Evolutionary conservation across 2,329 filamentous ascomycete species (phyloP), one percentile per base, ranked within the genome.

Genomic region (Arthrobotrys conoides): DNA sequence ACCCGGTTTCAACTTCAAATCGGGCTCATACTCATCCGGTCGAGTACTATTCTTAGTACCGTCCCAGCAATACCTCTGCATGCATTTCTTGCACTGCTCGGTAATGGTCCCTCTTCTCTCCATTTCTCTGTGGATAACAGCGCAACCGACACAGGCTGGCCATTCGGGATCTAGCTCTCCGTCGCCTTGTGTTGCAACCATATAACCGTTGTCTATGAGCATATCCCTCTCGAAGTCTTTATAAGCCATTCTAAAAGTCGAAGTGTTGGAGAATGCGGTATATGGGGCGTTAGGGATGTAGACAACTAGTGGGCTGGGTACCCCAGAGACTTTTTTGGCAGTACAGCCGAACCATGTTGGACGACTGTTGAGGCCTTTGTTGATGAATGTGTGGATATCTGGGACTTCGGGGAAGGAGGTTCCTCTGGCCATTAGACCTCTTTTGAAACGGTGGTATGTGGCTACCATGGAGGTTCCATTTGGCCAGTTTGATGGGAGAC

Each of bases 251-350:
- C 90, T 87, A 84, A 92, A 95, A 59, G 95, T 97, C 1, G 91
- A 92, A 5, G 91, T 88, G 86, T 98, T 98, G 84, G 91, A 92
- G 80, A 87, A 85, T 83, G 88, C 89, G 53, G 91, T 88, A 85
- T 97, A 97, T 0, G 94, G 94, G 18, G 91, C 88, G 83, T 96
- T 96, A 76, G 96, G 93, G 55, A 98, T 84, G 86, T 99, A 99
- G 80, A 97, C 92, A 80, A 97, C 86, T 1, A 97, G 85, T 0
- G 94, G 93, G 16, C 61, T 69, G 12, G 63, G 41, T 0, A 85
- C 82, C 5, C 85, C 84, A 0, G 89, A 90, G 57, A 89, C 87
- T 84, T 93, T 93, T 67, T 86, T 86, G 46, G 87, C 86, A 83
- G 93, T 86, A 84, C 93, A 96, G 53, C 93, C 93, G 83, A 96